Conservation (phyloP, 331 rosid genomes). For the Quercus lobata region DNA sequence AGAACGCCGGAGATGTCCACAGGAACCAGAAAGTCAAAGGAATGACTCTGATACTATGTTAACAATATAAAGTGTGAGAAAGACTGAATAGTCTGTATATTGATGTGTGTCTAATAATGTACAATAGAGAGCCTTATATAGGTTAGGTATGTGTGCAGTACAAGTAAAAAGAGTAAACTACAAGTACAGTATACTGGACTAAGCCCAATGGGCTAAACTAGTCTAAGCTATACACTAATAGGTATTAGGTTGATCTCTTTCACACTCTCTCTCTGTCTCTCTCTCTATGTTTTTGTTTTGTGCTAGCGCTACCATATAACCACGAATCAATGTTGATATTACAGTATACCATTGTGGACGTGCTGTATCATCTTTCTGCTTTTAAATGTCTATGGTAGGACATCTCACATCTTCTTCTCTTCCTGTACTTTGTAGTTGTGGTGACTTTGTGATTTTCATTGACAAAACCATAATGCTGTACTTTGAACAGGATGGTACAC, state of each 20-base stretch:
- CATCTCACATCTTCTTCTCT: neutral
- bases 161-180: no score
- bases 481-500: slow-evolving; percentile 55
- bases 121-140: no score
- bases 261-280: neutral
- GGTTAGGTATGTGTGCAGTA: no score
- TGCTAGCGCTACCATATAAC: neutral
- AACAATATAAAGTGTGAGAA: no score
- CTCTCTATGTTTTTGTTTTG: neutral
- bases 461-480: neutral
- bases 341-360: slow-evolving; percentile 55
- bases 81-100: no score
- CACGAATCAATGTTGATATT: neutral
- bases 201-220: no score
- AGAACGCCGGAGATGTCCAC: no score
- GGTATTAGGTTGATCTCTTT: neutral
- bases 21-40: no score
- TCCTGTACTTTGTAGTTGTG: neutral
- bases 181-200: no score
- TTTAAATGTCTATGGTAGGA: slow-evolving; percentile 52
- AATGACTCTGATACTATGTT: no score
- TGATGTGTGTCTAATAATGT: no score
- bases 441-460: neutral
- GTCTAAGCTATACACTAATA: no score
- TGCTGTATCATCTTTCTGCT: slow-evolving; percentile 56